Base-by-base conservation (phyloP, 2,329 filamentous ascomycete genomes). In the Xylaria sp. region DNA sequence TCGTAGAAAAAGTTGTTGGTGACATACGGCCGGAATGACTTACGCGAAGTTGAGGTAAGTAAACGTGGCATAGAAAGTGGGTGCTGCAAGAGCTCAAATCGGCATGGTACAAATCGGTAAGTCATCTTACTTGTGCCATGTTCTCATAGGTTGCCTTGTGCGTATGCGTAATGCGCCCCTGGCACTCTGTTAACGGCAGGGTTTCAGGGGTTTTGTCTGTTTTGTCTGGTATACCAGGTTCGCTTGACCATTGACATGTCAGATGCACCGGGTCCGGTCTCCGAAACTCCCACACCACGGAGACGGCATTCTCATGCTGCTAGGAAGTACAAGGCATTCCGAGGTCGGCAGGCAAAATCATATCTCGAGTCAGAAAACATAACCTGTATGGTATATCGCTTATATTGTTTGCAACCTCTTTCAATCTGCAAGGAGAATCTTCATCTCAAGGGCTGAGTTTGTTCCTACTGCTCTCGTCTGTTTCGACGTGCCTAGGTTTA, bases 61-160 rank as follows among this genome's bases (percentile, higher is more conserved):
- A 15, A 33, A 51, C 36, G 20, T 29, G 22, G 22, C 27, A 20
- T 20, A 50, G 20, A 13, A 45, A 54, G 31, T 45, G 39, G 49
- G 39, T 25, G 20, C 33, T 25, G 31, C 56, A 55, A 65, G 62
- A 42, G 61, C 62, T 55, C 33, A 65, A 65, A 55, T 38, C 51
- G 22, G 36, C 11, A 42, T 13, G 13, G 36, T 5, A 36, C n/a
- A 54, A 58, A 55, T 10, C 36, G 4, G 39, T 42, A 47, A 36
- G 54, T 45, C 54, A 54, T 22, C 25, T 49, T 25, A 17, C 25
- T 22, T 27, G 58, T n/a, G 31, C 44, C 39, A 2, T 51, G 44
- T 31, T 42, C 13, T 50, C 31, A 56, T 61, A 65, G 31, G 50
- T 27, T 22, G 42, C 54, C 54, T 27, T 22, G 29, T n/a, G n/a